Conservation (phyloP, 2,329 filamentous ascomycete species). For the Colletotrichum australisinense region DNA sequence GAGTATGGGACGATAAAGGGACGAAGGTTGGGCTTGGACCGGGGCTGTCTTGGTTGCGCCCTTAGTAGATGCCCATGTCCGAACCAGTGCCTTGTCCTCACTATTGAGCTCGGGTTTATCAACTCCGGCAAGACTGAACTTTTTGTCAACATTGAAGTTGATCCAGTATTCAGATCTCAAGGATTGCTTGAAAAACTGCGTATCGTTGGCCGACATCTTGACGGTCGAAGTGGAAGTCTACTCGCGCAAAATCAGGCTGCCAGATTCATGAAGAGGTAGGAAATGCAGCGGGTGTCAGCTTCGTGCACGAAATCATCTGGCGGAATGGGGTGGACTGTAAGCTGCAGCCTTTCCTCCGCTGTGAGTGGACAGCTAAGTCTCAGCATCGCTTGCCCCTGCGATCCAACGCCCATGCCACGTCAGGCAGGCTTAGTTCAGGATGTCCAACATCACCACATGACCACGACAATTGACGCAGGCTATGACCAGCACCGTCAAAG, state of each 20-base stretch:
- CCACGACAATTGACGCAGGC: not conserved
- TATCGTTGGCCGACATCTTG: not conserved
- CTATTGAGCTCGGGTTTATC: not conserved
- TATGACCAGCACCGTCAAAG: no score
- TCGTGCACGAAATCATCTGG: not conserved
- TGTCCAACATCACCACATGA: not conserved
- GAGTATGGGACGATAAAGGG: not conserved
- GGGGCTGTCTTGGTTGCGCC: not conserved
- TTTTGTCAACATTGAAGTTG: not conserved
- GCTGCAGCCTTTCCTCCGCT: not conserved
- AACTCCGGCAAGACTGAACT: not conserved
- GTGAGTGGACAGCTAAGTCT: not conserved
- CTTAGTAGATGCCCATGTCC: not conserved
- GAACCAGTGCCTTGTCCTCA: not conserved
- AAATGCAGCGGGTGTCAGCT: not conserved
- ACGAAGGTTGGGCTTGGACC: rapidly evolving
- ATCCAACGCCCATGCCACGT: not conserved
- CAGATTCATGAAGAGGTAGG: not conserved
- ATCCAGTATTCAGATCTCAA: not conserved
- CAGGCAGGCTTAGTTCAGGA: not conserved
- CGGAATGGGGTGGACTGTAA: not conserved
- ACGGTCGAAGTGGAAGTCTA: not conserved
- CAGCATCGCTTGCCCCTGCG: not conserved
- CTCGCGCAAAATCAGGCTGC: not conserved
- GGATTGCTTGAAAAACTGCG: not conserved